Base-by-base conservation (phyloP, 2,329 filamentous ascomycete species). In the Aspergillus flavus region DNA sequence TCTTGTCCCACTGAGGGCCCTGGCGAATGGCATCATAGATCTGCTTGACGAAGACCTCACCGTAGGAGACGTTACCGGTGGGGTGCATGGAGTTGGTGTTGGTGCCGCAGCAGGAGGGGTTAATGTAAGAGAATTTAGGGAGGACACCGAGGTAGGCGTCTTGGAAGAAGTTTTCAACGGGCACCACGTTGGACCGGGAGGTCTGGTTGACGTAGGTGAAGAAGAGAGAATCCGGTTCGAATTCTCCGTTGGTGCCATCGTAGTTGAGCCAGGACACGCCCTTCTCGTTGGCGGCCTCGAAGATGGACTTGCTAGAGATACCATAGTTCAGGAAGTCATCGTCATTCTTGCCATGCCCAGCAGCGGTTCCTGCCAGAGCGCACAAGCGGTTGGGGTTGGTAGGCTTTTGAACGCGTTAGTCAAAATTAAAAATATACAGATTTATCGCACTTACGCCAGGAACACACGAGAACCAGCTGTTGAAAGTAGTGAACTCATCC, bases 381-480 rank as follows among this genome's bases (percentile, higher is more conserved):
- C 68, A 74, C 2, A 72, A 68, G 23, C 76, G 78, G 75, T 82
- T 82, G 26, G 80, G 80, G 69, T 81, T 75, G 41, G 80, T 82
- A 9, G 79, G 79, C 78, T 79, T 57, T 48, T 21, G 7, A 10
- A 26, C 26, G 36, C 62, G 64, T 69, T 61, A 59, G 26, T 19
- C 3, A 43, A 23, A 21, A 26, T 36, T 28, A 43, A n/a, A 6
- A 23, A 1, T 4, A 9, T 52, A 23, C 2, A 11, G 4, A 34
- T 19, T 12, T 10, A 48, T n/a, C n/a, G 2, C 9, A 77, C 78
- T 70, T 72, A 81, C 79, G 6, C 80, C 80, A 2, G 78, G 77
- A 21, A 80, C 68, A 60, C 76, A 77, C 43, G 78, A 80, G 69
- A 80, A 76, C 80, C 80, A 82, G 71, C 79, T 74, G 73, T 82